Base-by-base conservation (phyloP, 2,329 filamentous ascomycete genomes). In the Herpotrichia juniperi region DNA sequence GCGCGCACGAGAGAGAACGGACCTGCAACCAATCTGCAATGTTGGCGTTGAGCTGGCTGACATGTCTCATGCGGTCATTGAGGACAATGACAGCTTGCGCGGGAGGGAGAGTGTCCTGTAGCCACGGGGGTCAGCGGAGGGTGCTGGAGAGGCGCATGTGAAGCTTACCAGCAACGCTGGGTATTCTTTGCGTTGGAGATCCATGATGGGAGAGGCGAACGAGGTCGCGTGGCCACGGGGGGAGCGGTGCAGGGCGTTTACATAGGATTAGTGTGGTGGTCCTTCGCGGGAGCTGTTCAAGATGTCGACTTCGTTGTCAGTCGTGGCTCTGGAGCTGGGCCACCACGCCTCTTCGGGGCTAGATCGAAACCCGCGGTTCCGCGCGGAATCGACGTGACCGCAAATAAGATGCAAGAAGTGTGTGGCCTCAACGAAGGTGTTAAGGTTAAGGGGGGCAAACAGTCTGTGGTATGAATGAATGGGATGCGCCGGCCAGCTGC, bases 1-100 rank as follows among this genome's bases (percentile, higher is more conserved):
- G 17, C 44, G 6, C 7, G 31, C 8, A 30, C 11, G 50, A 42
- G 28, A 40, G 7, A 22, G 22, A 77, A 76, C 69, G n/a, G 86
- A 96, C 93, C 87, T 93, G 89, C 57, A 99, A 83, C 91, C 93
- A 99, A 78, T 97, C 93, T 74, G 93, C 93, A 68, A 99, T 91
- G 72, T 97, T 91, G 63, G 81, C 77, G 76, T 99, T 97, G 77
- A 96, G 79, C 74, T 88, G 91, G 66, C 84, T 85, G 71, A 97
- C 93, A 75, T 91, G 85, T 75, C 89, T 90, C 64, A 97, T 85
- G 68, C 94, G 90, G 64, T 97, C 93, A 74, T 88, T 89, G 66
- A 97, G 84, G 53, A 91, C 84, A 48, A 85, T 83, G 32, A 92
- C 90, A 54, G 94, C 93, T 78, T 94, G 91, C 62, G 78, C 78